Base-by-base conservation (phyloP, 2,329 filamentous ascomycete genomes). In the Zymoseptoria brevis region DNA sequence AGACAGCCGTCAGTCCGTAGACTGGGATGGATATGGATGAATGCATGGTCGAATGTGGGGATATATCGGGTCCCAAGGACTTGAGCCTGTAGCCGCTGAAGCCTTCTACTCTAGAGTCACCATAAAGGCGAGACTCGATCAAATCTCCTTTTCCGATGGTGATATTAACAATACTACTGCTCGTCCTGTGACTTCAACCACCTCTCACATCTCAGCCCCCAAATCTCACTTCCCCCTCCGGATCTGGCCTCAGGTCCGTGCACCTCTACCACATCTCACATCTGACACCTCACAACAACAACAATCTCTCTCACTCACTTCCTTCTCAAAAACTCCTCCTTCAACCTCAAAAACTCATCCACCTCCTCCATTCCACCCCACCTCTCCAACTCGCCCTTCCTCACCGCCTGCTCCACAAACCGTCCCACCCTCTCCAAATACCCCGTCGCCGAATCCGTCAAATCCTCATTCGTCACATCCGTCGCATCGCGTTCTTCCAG, bases 401-500 rank as follows among this genome's bases (percentile, higher is more conserved):
- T 62, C 57, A 50, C 19, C 11, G 69, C 68, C 57, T 68, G 62
- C 53, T 61, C 57, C 55, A 72, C 67, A 56, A 68, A 72, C 54
- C 60, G 62, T 58, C 67, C 67, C 24, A 72, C 69, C 16, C 66
- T 56, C 29, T 64, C 62, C 35, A 72, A 63, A 60, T 72, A 72
- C 3, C 64, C 67, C 6, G 64, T 60, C 29, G 68, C 68, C 19
- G 71, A 69, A 50, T 77, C 68, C 58, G 73, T 75, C 57, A 79
- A 60, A 19, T 79, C 77, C 62, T 79, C 67, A 41, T 76, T 76
- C 58, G 78, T 76, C 53, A 79, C 75, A 45, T 75, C 74, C 61
- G 72, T 71, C 50, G 75, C 71, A 19, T 74, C 68, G 1, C 74
- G 73, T 61, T 76, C 74, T 56, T 77, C 74, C 57, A 78, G 74